Base-by-base conservation (phyloP, 257 asterid genomes). In the Gentiana macrophylla region DNA sequence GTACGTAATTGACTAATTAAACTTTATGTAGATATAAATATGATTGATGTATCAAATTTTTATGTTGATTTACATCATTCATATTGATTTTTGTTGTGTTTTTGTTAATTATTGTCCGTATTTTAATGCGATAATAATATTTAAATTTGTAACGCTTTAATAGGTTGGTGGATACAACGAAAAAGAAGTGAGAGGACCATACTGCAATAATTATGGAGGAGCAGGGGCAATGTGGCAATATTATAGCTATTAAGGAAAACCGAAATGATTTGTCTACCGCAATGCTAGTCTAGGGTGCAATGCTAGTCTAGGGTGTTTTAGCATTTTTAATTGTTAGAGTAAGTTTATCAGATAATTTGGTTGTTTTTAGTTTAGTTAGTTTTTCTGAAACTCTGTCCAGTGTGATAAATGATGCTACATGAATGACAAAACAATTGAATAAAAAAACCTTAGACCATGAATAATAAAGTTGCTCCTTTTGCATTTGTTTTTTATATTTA, bases 81-180 rank as follows among this genome's bases (percentile, higher is more conserved):
- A 51, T 58, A 15, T 49, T 38, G 32, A 56, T 38, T n/a, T 24
- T 32, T 6, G 46, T 45, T 34, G 9, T 37, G 32, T 24, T 37
- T 50, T 38, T 13, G 32, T 60, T 38, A 50, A 36, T 50, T 5
- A 49, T 5, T 12, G 62, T 9, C 24, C 24, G 24, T 15, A 15
- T 15, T 15, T 15, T 15, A 15, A 15, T 15, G 24, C 24, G 24
- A 15, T 15, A 15, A 15, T 15, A 0, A 60, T 53, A 8, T 32
- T 48, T 51, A 38, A 13, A 32, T 3, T 49, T 3, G 32, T 15
- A 12, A 67, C 67, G 51, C 32, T 38, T 33, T 44, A 63, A 60
- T 52, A 84, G 91, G 72, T 75, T 43, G 88, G 81, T 2, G 81
- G 89, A 64, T 70, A 70, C 62, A 78, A 64, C 3, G 87, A 74